Conservation (phyloP, 2,329 filamentous ascomycete species). For the Aspergillus texensis region DNA sequence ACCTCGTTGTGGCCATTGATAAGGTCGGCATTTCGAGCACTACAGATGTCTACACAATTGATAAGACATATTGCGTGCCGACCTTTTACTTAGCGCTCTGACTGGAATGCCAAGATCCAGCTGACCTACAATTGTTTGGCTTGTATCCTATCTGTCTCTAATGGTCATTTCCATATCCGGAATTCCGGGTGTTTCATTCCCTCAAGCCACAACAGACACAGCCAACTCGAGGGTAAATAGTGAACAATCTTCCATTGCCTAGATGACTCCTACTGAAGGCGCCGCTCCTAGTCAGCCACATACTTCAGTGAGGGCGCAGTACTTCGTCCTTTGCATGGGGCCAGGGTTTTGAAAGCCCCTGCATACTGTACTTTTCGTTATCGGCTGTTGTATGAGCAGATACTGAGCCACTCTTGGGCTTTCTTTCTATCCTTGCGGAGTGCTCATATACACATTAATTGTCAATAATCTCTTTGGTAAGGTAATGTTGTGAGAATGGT, state of each 20-base stretch:
- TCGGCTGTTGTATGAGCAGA: too few species aligned
- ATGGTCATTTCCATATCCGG: not conserved
- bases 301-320: too few species aligned
- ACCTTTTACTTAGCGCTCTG: not conserved
- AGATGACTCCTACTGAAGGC: not conserved
- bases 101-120: not conserved
- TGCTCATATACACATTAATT: too few species aligned
- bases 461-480: not conserved
- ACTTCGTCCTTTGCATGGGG: too few species aligned
- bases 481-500: not conserved
- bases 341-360: not conserved
- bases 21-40: not conserved
- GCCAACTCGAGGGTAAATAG: not conserved
- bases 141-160: not conserved
- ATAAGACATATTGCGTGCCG: not conserved
- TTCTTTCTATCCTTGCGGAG: too few species aligned
- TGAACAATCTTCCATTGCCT: not conserved
- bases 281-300: not conserved
- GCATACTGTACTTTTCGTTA: not conserved
- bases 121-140: not conserved
- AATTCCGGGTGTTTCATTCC: not conserved
- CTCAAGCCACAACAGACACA: not conserved
- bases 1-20: not conserved
- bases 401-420: too few species aligned
- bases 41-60: not conserved